A percentile compares a stretch with the other conserved stretches of the same genome.
These are phyloP conservation scores for Combretum micranthum DNA, from an alignment of 345 rosid genomes.

Conservation along the genomic window DNA sequence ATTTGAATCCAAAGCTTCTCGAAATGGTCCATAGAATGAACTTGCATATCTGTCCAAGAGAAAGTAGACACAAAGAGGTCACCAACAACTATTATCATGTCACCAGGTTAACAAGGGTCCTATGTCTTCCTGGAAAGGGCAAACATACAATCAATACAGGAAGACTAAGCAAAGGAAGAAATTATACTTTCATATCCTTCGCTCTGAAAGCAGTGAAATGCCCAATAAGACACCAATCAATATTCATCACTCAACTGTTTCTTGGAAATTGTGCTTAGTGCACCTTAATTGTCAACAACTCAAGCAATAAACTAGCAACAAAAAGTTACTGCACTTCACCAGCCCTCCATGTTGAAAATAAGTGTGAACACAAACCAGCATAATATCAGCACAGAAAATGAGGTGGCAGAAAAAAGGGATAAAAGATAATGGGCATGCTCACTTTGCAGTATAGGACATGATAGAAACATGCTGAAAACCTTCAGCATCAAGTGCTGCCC, in stretches of 20 bases:
- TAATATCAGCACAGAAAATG: background rate
- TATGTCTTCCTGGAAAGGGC: background rate
- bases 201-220: too few relatives aligned
- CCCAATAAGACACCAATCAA: too few relatives aligned
- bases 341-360: background rate
- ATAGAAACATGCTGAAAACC: constrained; percentile 90
- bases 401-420: background rate
- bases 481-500: constrained; percentile 86
- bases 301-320: too few relatives aligned
- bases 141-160: background rate
- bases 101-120: background rate
- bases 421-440: constrained; percentile 4
- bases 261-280: too few relatives aligned
- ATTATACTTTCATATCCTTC: too few relatives aligned
- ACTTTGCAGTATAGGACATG: constrained; percentile 99
- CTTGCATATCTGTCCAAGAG: constrained; percentile 70
- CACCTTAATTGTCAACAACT: too few relatives aligned
- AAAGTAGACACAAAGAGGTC: constrained; percentile 8
- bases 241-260: too few relatives aligned
- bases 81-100: background rate
- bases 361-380: background rate
- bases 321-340: too few relatives aligned
- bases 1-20: constrained; percentile 89
- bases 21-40: constrained; percentile 92
- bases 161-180: background rate